These are phyloP conservation scores for Ephemerocybe angulata DNA, from an alignment of 768 basidiomycete genomes.

Conservation along the genomic window DNA sequence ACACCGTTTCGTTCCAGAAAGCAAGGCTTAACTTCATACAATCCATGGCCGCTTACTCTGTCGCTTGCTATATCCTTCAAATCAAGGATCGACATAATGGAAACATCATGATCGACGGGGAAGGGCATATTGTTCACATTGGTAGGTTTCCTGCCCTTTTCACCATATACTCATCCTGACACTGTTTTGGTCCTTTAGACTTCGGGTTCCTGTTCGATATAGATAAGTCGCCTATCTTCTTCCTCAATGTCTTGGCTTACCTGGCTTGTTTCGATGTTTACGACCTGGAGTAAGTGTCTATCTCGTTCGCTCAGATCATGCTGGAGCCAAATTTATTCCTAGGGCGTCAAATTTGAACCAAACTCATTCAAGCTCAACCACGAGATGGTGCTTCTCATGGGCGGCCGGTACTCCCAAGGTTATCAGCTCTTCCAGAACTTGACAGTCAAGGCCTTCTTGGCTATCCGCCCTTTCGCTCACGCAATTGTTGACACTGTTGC, in stretches of 20 bases:
- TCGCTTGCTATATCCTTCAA: slow-evolving; percentile 96
- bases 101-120: slow-evolving; percentile 99
- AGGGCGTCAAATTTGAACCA: slow-evolving; percentile 99
- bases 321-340: slow-evolving; percentile 7
- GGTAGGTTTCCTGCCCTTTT: slow-evolving; percentile 46
- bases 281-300: slow-evolving; percentile 61
- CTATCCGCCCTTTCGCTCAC: slow-evolving; percentile 90
- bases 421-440: slow-evolving; percentile 93
- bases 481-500: slow-evolving; percentile 85
- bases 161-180: background rate
- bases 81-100: slow-evolving; percentile 99
- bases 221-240: slow-evolving; percentile 61
- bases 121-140: slow-evolving; percentile 95
- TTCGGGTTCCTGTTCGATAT: slow-evolving; percentile 98
- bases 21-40: slow-evolving; percentile 96
- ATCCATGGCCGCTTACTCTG: slow-evolving; percentile 98
- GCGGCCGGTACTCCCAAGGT: slow-evolving; percentile 89
- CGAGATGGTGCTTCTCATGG: slow-evolving; percentile 98
- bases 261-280: slow-evolving; percentile 28
- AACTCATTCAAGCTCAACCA: slow-evolving; percentile 97
- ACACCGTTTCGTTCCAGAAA: slow-evolving; percentile 85
- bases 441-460: slow-evolving; percentile 94
- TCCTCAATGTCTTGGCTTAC: slow-evolving; percentile 22
- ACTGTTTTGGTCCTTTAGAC: slow-evolving; percentile 47
- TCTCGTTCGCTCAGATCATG: slow-evolving; percentile 2